phyloP scores from a whole-genome alignment of 2,329 filamentous ascomycete genomes.

The Nothomitra cinnamomea region DNA sequence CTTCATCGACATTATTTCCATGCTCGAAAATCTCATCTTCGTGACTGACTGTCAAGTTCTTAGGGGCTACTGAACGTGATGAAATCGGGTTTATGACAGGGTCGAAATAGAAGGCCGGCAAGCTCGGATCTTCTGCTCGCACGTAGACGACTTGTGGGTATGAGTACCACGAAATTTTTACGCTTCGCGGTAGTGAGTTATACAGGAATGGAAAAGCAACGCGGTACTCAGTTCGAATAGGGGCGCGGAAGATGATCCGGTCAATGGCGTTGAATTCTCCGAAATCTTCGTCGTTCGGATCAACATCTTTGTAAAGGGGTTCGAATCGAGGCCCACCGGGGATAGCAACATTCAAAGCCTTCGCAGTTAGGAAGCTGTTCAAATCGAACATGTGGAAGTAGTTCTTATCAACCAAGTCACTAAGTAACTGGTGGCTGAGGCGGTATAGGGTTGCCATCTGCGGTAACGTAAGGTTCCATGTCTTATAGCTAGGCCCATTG shows the following conservation, averaged over 20 bases:
- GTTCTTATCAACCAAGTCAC: conserved; percentile 86
- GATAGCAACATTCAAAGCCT: conserved; percentile 90
- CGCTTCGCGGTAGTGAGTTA: conserved; percentile 88
- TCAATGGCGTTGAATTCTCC: conserved; percentile 99
- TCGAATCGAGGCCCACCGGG: conserved; percentile 96
- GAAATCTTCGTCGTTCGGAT: conserved; percentile 97
- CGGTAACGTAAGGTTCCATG: conserved; percentile 79
- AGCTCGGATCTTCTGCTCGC: conserved; percentile 66
- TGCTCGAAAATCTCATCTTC: conserved; percentile 86
- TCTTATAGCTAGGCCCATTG: conserved; percentile 91
- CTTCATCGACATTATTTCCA: conserved; percentile 67
- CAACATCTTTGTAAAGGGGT: conserved; percentile 93
- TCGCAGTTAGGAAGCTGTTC: conserved; percentile 87
- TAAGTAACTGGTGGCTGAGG: conserved; percentile 76
- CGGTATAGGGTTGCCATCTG: conserved; percentile 96
- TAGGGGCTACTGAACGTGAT: conserved; percentile 79
- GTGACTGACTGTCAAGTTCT: conserved; percentile 80
- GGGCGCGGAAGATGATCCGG: conserved; percentile 92
- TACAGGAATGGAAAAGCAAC: conserved; percentile 92
- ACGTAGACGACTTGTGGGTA: conserved; percentile 87
- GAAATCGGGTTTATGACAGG: conserved; percentile 97
- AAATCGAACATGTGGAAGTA: conserved; percentile 97
- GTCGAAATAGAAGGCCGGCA: conserved; percentile 96
- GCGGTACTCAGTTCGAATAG: conserved; percentile 87
- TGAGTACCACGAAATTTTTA: conserved; percentile 86